Evolutionary conservation across 1,139 yeast species (phyloP).

Genomic region (Candida gigantensis): DNA sequence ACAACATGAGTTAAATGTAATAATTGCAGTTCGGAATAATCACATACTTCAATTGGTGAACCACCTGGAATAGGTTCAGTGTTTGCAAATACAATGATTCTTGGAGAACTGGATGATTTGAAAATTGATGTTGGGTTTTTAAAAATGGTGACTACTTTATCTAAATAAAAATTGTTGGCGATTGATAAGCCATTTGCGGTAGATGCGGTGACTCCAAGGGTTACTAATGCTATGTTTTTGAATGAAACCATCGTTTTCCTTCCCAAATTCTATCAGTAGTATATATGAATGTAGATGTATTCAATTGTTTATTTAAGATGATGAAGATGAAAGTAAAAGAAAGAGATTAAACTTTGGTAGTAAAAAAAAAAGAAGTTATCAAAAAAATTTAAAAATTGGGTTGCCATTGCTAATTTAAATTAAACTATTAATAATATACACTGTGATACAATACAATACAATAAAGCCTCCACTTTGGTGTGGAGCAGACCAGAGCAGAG

Average conservation of each 20-base stretch:
- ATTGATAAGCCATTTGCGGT: conserved; percentile 22
- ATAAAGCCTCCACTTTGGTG: too few relatives aligned
- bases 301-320: too few relatives aligned
- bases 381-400: too few relatives aligned
- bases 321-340: too few relatives aligned
- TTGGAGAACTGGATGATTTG: conserved; percentile 1
- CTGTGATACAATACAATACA: too few relatives aligned
- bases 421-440: too few relatives aligned
- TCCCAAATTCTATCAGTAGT: too few relatives aligned
- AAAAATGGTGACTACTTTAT: conserved; percentile 22
- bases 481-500: too few relatives aligned
- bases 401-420: too few relatives aligned
- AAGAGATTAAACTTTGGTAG: too few relatives aligned
- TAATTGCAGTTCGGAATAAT: conserved; percentile 59
- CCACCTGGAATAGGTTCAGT: conserved; percentile 85
- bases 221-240: conserved; percentile 21
- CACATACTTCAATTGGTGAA: conserved; percentile 82
- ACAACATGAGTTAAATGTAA: conserved; percentile 60
- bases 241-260: conserved; percentile 32
- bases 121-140: conserved; percentile 9
- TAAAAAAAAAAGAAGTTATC: too few relatives aligned
- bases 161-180: conserved; percentile 14
- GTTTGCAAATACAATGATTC: conserved; percentile 18
- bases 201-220: conserved; percentile 15
- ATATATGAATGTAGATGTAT: too few relatives aligned